Evolutionary conservation across 2,329 filamentous ascomycete species (phyloP).

Genomic region (Nemania abortiva): DNA sequence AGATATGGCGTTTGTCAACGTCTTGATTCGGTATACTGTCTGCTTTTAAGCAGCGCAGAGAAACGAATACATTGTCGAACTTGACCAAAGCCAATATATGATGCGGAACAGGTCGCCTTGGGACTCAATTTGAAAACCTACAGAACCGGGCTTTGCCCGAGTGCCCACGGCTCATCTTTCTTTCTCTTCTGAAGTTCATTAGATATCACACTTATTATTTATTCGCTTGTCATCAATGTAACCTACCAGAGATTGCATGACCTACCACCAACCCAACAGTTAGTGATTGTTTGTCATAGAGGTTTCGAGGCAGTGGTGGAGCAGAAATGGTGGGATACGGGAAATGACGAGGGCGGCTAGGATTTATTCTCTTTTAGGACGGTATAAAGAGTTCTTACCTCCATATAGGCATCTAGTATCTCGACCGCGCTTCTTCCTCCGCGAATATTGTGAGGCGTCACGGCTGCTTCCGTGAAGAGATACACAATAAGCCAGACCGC

Average conservation of each 20-base stretch:
- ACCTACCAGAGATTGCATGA: conserved; percentile 23
- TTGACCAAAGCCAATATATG: neutral
- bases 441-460: conserved; percentile 28
- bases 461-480: conserved; percentile 26
- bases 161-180: conserved; percentile 18
- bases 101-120: neutral
- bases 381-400: conserved; percentile 8
- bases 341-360: neutral
- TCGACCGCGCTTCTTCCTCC: conserved; percentile 25
- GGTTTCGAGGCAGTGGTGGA: neutral
- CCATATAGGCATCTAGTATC: conserved; percentile 19
- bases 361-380: neutral
- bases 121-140: neutral
- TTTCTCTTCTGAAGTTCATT: conserved; percentile 18
- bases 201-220: neutral
- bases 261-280: neutral
- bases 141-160: conserved; percentile 24
- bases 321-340: neutral
- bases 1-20: neutral
- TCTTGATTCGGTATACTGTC: too few species aligned
- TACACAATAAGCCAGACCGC: conserved; percentile 26
- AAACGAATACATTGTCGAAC: neutral
- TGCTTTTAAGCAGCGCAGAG: neutral
- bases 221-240: neutral
- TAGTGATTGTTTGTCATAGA: neutral